Base-by-base conservation (phyloP, 345 rosid species). In the Limnanthes douglasii region DNA sequence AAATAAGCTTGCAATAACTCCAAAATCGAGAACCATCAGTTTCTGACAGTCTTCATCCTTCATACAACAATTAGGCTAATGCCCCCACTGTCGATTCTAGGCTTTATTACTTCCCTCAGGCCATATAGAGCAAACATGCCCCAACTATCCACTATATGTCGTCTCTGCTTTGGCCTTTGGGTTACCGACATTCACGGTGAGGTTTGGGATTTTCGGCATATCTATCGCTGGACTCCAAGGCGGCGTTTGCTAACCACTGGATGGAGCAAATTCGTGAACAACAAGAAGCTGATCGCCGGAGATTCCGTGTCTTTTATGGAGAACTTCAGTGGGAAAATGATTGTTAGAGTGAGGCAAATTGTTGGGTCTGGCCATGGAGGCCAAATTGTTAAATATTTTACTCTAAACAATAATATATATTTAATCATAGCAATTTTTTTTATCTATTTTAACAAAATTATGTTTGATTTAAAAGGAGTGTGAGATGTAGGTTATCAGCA, bases 191-290 rank as follows among this genome's bases (percentile, higher is more conserved):
- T 77, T 6, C 86, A 70, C 32, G 94, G 98, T 1, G 11, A 14
- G 1, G 54, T 54, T 8, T 90, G 95, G 94, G 71, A 68, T 21
- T 90, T 84, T 48, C 58, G 95, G 9, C 94, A 90, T 59, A 90
- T 79, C 54, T 88, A 68, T 48, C 64, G 92, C 5, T 92, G 95
- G 5, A 88, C 95, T 8, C 98, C 95, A 2, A 72, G 94, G 25
- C 57, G 95, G 8, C 98, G 84, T 38, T 46, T 84, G 50, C 59
- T 90, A 20, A 84, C 95, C 34, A 84, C 95, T 4, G 98, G 95
- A 6, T 90, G 98, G 98, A 79, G 92, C 59, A 90, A 77, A 59
- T 90, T 90, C 41, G 94, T 90, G 3, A 90, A 90, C 37, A 27
- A 19, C 5, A 90, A 90, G 84, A 79, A 74, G 59, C 66, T 90